These are phyloP conservation scores for Raddia distichophylla DNA, from an alignment of 176 grass and related monocot genomes.

Conservation along the genomic window DNA sequence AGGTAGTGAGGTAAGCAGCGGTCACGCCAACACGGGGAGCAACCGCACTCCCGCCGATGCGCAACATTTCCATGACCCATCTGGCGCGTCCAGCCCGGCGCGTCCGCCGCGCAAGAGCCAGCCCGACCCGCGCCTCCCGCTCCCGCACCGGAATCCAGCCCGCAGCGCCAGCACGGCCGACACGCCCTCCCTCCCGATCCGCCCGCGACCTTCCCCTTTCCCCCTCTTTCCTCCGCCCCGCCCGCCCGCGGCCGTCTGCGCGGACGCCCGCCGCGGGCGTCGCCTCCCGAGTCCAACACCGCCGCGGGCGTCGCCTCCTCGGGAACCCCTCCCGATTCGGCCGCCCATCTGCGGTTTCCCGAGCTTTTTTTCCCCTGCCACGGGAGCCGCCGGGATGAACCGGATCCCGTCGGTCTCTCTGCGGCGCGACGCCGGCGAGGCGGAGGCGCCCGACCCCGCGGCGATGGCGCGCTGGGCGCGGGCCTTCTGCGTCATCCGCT, in stretches of 20 bases:
- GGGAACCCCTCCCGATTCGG: constrained; percentile 8
- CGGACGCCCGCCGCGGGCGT: constrained; percentile 29
- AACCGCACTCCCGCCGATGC: not conserved
- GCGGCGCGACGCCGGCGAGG: constrained; percentile 40
- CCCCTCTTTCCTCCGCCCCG: not conserved
- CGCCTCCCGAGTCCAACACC: constrained; percentile 9
- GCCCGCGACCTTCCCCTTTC: constrained; percentile 5
- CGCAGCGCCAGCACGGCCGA: not conserved
- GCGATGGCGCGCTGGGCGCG: constrained; percentile 74
- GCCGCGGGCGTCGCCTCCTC: constrained; percentile 10
- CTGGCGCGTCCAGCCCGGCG: constrained; percentile 12
- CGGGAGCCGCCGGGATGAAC: constrained; percentile 49
- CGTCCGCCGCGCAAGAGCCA: not conserved
- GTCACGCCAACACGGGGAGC: no score
- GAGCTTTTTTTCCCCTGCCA: not conserved
- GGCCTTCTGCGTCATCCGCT: constrained; percentile 89
- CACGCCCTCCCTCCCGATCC: constrained; percentile 48
- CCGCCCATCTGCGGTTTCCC: not conserved
- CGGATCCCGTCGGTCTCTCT: constrained; percentile 69
- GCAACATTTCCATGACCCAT: not conserved
- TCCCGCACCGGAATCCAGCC: constrained; percentile 4
- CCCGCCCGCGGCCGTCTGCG: constrained; percentile 29
- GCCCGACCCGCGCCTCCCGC: not conserved
- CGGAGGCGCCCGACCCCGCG: constrained; percentile 44
- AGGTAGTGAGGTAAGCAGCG: no score